Evolutionary conservation across 352 stramenopile genomes (phyloP).

Genomic region (Phytophthora hybrid): DNA sequence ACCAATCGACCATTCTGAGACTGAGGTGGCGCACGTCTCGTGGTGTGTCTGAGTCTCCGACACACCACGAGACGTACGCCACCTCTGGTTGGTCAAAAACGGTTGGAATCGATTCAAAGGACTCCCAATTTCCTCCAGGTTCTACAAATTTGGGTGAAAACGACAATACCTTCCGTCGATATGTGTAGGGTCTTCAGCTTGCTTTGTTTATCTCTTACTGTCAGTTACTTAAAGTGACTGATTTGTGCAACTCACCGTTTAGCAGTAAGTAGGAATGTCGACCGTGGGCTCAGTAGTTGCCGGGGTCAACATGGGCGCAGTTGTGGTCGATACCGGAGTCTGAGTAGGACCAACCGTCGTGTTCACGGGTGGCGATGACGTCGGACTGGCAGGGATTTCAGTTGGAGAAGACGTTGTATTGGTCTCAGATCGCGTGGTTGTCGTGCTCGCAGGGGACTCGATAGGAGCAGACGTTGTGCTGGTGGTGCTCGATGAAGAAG

Average conservation of each 20-base stretch:
- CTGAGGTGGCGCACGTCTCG: too few species aligned
- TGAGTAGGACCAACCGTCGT: background rate
- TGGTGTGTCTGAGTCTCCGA: too few species aligned
- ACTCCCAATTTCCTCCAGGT: too few species aligned
- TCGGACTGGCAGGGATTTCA: background rate
- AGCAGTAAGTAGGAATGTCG: conserved; percentile 17
- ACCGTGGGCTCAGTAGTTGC: conserved; percentile 13
- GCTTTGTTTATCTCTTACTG: too few species aligned
- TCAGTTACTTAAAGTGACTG: too few species aligned
- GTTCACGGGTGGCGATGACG: background rate
- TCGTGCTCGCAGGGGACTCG: background rate
- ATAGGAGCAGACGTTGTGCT: background rate
- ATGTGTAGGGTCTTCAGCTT: too few species aligned
- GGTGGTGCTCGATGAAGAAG: background rate
- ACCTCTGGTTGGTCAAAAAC: too few species aligned
- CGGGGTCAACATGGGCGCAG: background rate
- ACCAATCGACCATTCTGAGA: too few species aligned
- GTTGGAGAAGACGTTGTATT: background rate
- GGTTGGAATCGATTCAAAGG: too few species aligned
- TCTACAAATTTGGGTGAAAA: too few species aligned
- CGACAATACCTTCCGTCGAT: too few species aligned
- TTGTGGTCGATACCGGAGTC: background rate
- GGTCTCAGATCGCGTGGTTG: background rate
- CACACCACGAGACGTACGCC: too few species aligned
- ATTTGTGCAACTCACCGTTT: background rate